Conservation (phyloP, 2,329 filamentous ascomycete genomes). For the Calonectria ilicicola region DNA sequence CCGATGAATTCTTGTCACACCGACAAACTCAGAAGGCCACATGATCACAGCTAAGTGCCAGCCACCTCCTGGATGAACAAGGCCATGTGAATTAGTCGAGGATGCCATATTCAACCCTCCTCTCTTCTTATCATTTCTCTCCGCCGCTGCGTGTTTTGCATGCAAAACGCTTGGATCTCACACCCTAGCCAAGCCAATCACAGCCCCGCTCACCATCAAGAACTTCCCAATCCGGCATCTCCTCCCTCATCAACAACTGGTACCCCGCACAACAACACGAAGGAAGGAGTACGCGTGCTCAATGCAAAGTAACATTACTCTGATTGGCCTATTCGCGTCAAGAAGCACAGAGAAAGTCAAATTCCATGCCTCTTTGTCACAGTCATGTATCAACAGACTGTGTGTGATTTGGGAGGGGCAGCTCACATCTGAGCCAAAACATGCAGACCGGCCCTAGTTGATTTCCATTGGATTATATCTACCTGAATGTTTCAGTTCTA, state of each 20-base stretch:
- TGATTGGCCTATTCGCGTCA: background rate
- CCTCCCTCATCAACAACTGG: background rate
- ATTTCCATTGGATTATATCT: background rate
- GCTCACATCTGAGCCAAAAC: background rate
- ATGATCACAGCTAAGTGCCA: background rate
- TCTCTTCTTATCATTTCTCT: no score
- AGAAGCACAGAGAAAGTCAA: background rate
- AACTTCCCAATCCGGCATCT: slow-evolving; percentile 2
- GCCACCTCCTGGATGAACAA: background rate
- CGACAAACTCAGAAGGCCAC: slow-evolving; percentile 3
- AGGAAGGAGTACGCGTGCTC: background rate
- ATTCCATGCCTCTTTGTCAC: slow-evolving; percentile 1
- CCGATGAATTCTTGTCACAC: background rate
- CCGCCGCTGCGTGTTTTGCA: background rate
- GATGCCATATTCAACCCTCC: background rate
- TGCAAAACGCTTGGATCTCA: slow-evolving; percentile 2
- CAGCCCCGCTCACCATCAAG: background rate
- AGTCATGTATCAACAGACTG: background rate
- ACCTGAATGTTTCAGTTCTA: no score
- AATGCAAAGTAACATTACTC: background rate
- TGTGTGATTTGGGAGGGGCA: background rate
- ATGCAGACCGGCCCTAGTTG: background rate
- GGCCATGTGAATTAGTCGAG: background rate
- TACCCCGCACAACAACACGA: background rate
- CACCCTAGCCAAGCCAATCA: background rate